A percentile compares a stretch with the other conserved stretches of the same genome.
phyloP scores from a whole-genome alignment of 768 basidiomycete species.

The Agrocybe pediades region DNA sequence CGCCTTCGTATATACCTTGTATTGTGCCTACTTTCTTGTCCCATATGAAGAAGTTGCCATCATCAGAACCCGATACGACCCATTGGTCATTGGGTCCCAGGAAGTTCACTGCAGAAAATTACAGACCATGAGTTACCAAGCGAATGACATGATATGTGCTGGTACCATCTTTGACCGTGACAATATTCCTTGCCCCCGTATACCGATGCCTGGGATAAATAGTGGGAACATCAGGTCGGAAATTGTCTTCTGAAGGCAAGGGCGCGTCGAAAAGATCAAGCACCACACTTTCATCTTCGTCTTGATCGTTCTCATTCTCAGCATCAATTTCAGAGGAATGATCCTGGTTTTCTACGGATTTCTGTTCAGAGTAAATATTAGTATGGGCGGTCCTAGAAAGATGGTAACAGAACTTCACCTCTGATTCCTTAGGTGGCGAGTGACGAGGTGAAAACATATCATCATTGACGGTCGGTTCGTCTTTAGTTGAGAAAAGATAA shows the following conservation, averaged over 20 bases:
- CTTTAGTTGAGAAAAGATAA: constrained; percentile 73
- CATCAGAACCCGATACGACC: constrained; percentile 83
- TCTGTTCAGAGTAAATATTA: background rate
- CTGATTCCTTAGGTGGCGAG: constrained; percentile 27
- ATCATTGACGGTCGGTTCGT: constrained; percentile 45
- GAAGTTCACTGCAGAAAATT: constrained; percentile 66
- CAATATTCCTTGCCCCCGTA: constrained; percentile 73
- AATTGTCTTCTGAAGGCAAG: background rate
- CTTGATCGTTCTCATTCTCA: background rate
- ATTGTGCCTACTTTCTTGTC: constrained; percentile 63
- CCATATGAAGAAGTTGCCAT: constrained; percentile 90
- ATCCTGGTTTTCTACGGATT: background rate
- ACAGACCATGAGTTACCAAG: background rate
- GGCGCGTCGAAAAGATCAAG: constrained; percentile 11
- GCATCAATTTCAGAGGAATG: background rate
- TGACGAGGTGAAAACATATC: constrained; percentile 21
- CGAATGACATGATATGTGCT: too few relatives aligned
- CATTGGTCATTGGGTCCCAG: constrained; percentile 78
- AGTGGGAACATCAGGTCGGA: background rate
- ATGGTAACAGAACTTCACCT: too few relatives aligned
- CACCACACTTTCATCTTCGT: background rate
- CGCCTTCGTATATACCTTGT: constrained; percentile 83
- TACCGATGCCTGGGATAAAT: constrained; percentile 58
- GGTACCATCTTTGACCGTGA: constrained; percentile 89
- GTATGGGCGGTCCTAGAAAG: too few relatives aligned